Base-by-base conservation (phyloP, 75 land plant genomes). In the Chamaecyparis obtusa region DNA sequence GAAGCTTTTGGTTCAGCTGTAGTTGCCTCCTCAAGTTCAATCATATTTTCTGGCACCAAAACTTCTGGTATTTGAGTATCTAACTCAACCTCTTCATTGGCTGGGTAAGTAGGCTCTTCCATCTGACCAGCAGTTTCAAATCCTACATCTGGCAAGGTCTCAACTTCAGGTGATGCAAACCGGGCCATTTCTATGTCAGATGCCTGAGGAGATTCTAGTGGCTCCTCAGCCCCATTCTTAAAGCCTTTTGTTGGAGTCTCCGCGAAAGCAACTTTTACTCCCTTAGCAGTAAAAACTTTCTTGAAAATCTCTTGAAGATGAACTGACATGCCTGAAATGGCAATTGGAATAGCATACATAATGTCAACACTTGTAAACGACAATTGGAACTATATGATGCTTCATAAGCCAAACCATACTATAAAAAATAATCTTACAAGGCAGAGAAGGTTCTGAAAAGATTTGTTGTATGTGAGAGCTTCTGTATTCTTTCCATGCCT, bases 401-500 rank as follows among this genome's bases (percentile, higher is more conserved):
- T 44, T 80, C 30, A 21, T 44, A 80, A 80, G 51, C 51, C 51
- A 46, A 24, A 32, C 33, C 32, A n/a, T 8, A 81, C 46, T 13
- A 81, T 81, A 14, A 81, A 1, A 81, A 43, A 81, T 13, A 84
- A 48, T n/a, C 36, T 56, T 85, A 87, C 92, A 88, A 56, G 92
- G 92, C 57, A 91, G 14, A 32, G 87, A 83, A 81, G 91, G 92
- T 39, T 91, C 92, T n/a, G 71, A 44, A 55, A 91, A 87, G 32
- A 87, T 87, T 57, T 87, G 92, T 49, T 86, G 78, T 13, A 89
- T 83, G 24, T 32, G 60, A 48, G 88, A 54, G 41, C 48, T 88
- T 41, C 75, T 87, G 32, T 91, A 75, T n/a, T 54, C 83, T 21
- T 74, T 69, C 92, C 91, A 91, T 8, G 87, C 76, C 71, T 91